These are phyloP conservation scores for Pyrenophora seminiperda DNA, from an alignment of 2,329 filamentous ascomycete genomes.

Conservation along the genomic window DNA sequence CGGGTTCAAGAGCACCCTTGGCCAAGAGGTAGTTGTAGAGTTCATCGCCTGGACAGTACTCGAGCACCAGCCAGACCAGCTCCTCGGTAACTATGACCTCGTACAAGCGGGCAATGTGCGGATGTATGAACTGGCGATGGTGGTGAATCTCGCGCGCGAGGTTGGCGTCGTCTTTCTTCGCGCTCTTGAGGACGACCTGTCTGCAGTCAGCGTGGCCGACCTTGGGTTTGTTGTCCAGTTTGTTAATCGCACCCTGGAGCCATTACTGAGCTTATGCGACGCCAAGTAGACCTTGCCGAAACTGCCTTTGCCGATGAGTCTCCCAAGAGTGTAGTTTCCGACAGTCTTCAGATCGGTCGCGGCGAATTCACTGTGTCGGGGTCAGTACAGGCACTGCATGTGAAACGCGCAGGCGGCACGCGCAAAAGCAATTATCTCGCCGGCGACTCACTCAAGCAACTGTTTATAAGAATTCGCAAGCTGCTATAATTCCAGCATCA, in stretches of 20 bases:
- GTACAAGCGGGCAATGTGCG: conserved; percentile 94
- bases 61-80: conserved; percentile 93
- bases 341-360: conserved; percentile 89
- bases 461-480: conserved; percentile 97
- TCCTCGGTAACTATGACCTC: conserved; percentile 97
- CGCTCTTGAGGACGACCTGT: conserved; percentile 98
- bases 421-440: conserved; percentile 3
- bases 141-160: conserved; percentile 97
- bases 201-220: conserved; percentile 17
- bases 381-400: conserved; percentile 20
- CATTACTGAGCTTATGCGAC: conserved; percentile 96
- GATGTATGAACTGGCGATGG: conserved; percentile 95
- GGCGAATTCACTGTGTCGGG: conserved; percentile 77
- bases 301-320: conserved; percentile 93
- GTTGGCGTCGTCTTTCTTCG: conserved; percentile 93
- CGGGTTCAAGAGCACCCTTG: conserved; percentile 79
- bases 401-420: conserved; percentile 7
- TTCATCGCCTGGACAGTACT: conserved; percentile 96
- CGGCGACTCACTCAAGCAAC: conserved; percentile 77
- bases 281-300: conserved; percentile 99
- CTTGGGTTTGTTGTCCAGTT: not conserved
- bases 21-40: conserved; percentile 93
- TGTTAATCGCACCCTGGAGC: conserved; percentile 74
- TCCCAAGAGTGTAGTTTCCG: conserved; percentile 91
- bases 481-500: conserved; percentile 54